Conservation (phyloP, 73 alveolate species). For the Paraurostyla sp. region DNA sequence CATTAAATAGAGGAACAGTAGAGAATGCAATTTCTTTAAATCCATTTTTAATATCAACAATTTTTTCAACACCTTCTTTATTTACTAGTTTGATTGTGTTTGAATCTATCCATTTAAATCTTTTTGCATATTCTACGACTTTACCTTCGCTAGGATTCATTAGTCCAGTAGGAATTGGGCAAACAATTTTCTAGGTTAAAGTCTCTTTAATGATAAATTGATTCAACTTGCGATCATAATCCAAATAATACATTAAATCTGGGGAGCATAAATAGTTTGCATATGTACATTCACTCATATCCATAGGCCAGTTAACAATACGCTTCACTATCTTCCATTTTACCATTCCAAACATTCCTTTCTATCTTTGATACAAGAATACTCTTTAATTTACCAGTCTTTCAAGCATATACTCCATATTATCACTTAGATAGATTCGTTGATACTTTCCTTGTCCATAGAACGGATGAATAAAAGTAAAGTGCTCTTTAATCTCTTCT, state of each 20-base stretch:
- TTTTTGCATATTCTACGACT: neutral
- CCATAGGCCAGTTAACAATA: conserved; percentile 30
- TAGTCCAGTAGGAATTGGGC: conserved; percentile 40
- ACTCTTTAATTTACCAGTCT: conserved; percentile 43
- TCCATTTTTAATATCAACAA: conserved; percentile 24
- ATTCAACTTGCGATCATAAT: conserved; percentile 22
- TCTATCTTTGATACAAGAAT: conserved; percentile 28
- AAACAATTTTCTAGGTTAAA: neutral
- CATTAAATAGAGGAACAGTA: conserved; percentile 20
- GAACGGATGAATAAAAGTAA: conserved; percentile 47
- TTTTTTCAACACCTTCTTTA: conserved; percentile 55
- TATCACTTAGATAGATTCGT: conserved; percentile 34
- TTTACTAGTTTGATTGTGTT: conserved; percentile 5
- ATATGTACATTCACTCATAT: conserved; percentile 51
- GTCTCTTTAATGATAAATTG: conserved; percentile 37
- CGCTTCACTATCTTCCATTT: conserved; percentile 36
- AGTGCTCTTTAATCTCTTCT: conserved; percentile 30
- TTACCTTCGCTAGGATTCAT: conserved; percentile 51
- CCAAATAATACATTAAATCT: conserved; percentile 42
- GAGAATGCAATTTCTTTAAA: conserved; percentile 21
- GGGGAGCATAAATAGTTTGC: conserved; percentile 53
- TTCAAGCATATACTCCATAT: conserved; percentile 58
- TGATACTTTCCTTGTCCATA: conserved; percentile 44
- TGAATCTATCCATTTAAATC: conserved; percentile 42
- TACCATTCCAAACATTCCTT: neutral